Evolutionary conservation across 148 eudicot genomes (phyloP).

Genomic region (Limonium bicolor): DNA sequence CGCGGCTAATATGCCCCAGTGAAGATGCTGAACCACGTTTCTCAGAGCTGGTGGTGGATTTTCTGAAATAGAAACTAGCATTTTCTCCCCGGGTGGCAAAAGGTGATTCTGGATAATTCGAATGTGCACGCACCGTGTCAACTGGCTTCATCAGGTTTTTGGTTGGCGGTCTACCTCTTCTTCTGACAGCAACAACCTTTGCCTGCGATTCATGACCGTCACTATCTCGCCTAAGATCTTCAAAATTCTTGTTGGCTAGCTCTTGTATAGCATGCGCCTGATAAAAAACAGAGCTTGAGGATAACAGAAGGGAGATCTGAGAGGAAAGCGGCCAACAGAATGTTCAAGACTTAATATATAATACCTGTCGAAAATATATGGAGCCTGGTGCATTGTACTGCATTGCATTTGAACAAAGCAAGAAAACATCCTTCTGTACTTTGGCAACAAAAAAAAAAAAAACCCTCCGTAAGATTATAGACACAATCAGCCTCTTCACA

Average conservation of each 20-base stretch:
- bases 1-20: constrained; percentile 14
- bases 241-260: constrained; percentile 60
- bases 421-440: constrained; percentile 75
- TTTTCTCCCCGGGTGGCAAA: constrained; percentile 39
- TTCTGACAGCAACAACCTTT: constrained; percentile 41
- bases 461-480: not conserved
- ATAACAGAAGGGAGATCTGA: not conserved
- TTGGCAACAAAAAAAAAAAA: constrained; percentile 1
- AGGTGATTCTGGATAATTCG: constrained; percentile 41
- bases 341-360: not conserved
- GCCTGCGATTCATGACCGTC: constrained; percentile 63
- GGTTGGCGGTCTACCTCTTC: constrained; percentile 85
- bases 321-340: not conserved
- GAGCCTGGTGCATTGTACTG: constrained; percentile 85
- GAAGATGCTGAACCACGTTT: constrained; percentile 28
- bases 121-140: constrained; percentile 39
- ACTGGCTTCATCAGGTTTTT: constrained; percentile 42
- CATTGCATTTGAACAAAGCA: constrained; percentile 91
- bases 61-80: constrained; percentile 39
- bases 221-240: constrained; percentile 66
- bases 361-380: constrained; percentile 86
- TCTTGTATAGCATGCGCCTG: constrained; percentile 85
- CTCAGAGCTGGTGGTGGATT: constrained; percentile 11
- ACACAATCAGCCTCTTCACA: not conserved
- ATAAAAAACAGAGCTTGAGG: not conserved